These are phyloP conservation scores for Cercospora zeae-maydis DNA, from an alignment of 2,329 filamentous ascomycete species.

Conservation along the genomic window DNA sequence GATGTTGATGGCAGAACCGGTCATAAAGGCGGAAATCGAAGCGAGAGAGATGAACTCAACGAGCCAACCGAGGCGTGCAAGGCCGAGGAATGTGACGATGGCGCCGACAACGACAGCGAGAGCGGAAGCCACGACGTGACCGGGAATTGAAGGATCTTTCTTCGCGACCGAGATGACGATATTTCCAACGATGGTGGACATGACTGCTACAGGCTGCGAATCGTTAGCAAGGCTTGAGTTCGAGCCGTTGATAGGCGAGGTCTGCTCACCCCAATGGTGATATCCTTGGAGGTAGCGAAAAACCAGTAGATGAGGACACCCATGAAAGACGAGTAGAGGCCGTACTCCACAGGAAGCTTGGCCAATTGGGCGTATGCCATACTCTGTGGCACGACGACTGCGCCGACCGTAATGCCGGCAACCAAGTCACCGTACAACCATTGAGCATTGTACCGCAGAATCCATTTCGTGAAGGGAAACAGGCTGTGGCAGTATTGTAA, in stretches of 20 bases:
- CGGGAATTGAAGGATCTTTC: constrained; percentile 55
- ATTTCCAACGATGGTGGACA: constrained; percentile 85
- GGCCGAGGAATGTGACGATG: constrained; percentile 74
- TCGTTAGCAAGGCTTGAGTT: constrained; percentile 9
- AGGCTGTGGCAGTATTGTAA: constrained; percentile 63
- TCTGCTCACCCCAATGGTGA: constrained; percentile 79
- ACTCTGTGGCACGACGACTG: constrained; percentile 87
- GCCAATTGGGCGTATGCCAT: constrained; percentile 93
- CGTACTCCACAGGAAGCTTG: constrained; percentile 73
- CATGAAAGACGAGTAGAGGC: constrained; percentile 94
- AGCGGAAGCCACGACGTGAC: constrained; percentile 70
- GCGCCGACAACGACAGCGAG: constrained; percentile 73
- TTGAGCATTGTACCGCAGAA: constrained; percentile 78
- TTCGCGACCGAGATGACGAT: constrained; percentile 65
- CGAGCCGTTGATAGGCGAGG: neutral
- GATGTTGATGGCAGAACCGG: constrained; percentile 88
- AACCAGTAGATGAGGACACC: constrained; percentile 95
- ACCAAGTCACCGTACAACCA: constrained; percentile 89
- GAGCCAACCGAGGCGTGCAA: constrained; percentile 79
- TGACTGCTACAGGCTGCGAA: constrained; percentile 81
- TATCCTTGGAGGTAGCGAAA: constrained; percentile 97
- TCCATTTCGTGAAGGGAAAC: constrained; percentile 90
- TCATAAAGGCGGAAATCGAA: constrained; percentile 94
- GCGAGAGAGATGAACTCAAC: constrained; percentile 90
- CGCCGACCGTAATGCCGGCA: constrained; percentile 73